Base-by-base conservation (phyloP, 805 yeast species). In the Brettanomyces bruxellensis region DNA sequence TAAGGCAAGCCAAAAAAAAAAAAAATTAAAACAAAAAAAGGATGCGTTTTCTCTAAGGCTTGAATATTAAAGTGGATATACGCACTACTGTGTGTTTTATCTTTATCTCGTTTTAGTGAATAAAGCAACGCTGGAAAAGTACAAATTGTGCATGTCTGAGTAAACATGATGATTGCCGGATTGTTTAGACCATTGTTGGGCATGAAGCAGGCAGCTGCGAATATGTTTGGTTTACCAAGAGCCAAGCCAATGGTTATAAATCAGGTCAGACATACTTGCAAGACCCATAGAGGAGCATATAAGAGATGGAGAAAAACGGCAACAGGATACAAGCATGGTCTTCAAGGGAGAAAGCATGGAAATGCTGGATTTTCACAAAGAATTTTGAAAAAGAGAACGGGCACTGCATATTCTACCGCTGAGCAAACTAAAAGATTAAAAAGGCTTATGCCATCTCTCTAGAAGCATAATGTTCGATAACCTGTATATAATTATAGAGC, bases 301-400 rank as follows among this genome's bases (percentile, higher is more conserved):
- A 87, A 85, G 61, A 77, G 97, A 67, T 86, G 93, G 81, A 76
- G 83, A 61, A 81, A 79, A 57, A 83, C 85, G 4, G 87, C 85
- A 2, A 76, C 78, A n/a, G 82, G 71, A 22, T 74, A 72, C 65
- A 76, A 80, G 55, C 70, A 87, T 60, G 90, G 75, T 51, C 78
- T 80, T 55, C 84, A 95, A 22, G 95, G 96, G 9, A 78, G 95
- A 69, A 84, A 86, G 54, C 97, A 90, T 62, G 96, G 97, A 44
- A 90, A 90, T 59, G 86, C 89, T 1, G 90, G 95, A 23, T 90
- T 93, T 83, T 75, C 89, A 32, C 68, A 76, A 38, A 72, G 81
- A 44, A 71, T 76, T 25, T 66, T 84, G 57, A 69, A 77, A 49
- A 73, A 73, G 55, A 71, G 83, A 64, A 76, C 79, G 53, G 83